phyloP scores from a whole-genome alignment of 371 early-diverging fungal genomes.

The Rhizopus arrhizus region DNA sequence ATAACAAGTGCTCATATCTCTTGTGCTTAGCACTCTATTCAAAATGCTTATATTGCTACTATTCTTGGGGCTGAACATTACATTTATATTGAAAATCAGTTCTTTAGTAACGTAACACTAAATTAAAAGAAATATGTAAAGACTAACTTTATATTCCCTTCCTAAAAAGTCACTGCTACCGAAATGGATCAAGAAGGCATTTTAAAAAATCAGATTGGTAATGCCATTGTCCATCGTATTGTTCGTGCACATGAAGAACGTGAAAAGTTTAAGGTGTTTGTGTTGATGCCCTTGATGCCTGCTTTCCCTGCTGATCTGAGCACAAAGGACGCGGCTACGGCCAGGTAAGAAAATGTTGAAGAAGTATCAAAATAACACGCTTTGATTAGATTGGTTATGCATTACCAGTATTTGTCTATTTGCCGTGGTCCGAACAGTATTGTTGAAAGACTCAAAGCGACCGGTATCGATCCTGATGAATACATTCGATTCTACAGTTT shows the following conservation, averaged over 20 bases:
- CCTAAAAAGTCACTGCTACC: constrained; percentile 63
- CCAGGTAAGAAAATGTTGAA: constrained; percentile 48
- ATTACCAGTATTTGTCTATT: constrained; percentile 77
- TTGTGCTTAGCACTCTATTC: constrained; percentile 71
- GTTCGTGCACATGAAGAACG: constrained; percentile 70
- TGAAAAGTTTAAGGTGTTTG: constrained; percentile 80
- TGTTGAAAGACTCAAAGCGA: constrained; percentile 47
- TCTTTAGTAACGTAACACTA: constrained; percentile 69
- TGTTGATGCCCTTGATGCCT: constrained; percentile 92
- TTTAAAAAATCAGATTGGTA: constrained; percentile 78
- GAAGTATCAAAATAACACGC: not conserved
- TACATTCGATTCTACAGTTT: constrained; percentile 78
- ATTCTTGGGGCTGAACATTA: constrained; percentile 81
- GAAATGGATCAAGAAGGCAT: constrained; percentile 53
- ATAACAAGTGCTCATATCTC: not conserved
- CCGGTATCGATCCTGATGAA: constrained; percentile 62
- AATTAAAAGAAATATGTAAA: not conserved
- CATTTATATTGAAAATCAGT: constrained; percentile 96
- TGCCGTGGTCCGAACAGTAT: constrained; percentile 71
- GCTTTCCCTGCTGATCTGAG: constrained; percentile 89
- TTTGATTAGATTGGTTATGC: constrained; percentile 59
- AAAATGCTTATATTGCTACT: constrained; percentile 77
- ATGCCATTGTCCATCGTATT: constrained; percentile 83
- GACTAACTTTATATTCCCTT: constrained; percentile 22
- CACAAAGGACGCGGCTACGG: constrained; percentile 76